phyloP scores from a whole-genome alignment of 2,329 filamentous ascomycete genomes.

The Fusarium annulatum region DNA sequence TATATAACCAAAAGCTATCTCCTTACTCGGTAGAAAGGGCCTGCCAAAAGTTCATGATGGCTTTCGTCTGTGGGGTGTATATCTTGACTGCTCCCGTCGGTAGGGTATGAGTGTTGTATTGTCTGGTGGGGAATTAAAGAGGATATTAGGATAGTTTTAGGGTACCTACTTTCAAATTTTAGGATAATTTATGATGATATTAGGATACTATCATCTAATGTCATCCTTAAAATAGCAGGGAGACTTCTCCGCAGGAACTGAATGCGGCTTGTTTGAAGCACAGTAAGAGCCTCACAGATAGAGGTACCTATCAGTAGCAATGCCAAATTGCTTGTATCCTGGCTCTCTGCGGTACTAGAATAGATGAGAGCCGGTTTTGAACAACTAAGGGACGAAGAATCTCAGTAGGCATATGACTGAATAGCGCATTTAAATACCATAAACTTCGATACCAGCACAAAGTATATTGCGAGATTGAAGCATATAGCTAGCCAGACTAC shows the following conservation, averaged over 20 bases:
- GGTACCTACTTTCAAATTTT: background rate
- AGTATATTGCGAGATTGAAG: background rate
- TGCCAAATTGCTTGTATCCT: background rate
- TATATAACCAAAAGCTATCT: background rate
- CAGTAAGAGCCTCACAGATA: background rate
- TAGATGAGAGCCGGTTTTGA: background rate
- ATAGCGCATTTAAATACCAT: background rate
- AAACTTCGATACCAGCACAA: background rate
- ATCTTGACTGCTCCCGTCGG: background rate
- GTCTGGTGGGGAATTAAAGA: background rate
- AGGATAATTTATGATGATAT: background rate
- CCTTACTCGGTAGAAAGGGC: background rate
- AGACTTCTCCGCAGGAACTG: background rate
- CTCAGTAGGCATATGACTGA: background rate
- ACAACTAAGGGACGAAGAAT: background rate
- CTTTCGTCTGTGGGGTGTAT: background rate
- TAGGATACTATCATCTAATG: background rate
- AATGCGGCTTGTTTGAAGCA: background rate
- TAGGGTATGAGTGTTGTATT: background rate
- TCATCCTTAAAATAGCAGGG: background rate
- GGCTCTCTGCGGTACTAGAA: background rate
- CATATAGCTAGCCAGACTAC: background rate
- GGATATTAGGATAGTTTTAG: background rate
- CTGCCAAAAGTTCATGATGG: background rate
- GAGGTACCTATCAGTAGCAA: background rate